phyloP scores from a whole-genome alignment of 352 stramenopile genomes.

The Pilasporangium apinafurcum region DNA sequence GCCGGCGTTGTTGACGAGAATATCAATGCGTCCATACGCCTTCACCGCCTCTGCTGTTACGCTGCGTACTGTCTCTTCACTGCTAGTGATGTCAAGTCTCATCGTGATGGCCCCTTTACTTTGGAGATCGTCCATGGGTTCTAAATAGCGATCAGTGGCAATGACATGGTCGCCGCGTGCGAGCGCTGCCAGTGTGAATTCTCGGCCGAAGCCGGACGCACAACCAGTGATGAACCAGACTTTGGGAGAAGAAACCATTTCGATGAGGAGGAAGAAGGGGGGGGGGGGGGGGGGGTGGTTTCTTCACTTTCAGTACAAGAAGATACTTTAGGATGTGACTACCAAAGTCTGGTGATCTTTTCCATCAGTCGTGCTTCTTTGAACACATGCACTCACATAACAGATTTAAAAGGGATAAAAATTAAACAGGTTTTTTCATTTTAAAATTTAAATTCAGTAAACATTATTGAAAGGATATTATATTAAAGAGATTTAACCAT shows the following conservation, averaged over 20 bases:
- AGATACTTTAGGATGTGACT: too few relatives aligned
- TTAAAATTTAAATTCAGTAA: too few relatives aligned
- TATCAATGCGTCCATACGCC: conserved; percentile 20
- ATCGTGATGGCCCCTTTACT: conserved; percentile 15
- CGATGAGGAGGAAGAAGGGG: too few relatives aligned
- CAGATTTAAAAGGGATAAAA: too few relatives aligned
- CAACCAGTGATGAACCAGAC: conserved; percentile 17
- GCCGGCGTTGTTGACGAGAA: conserved; percentile 38
- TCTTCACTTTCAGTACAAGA: too few relatives aligned
- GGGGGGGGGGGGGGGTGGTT: background rate
- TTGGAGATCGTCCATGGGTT: conserved; percentile 16
- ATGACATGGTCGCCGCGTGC: conserved; percentile 23
- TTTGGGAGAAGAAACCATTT: conserved; percentile 13
- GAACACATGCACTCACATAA: too few relatives aligned
- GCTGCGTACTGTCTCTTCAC: conserved; percentile 14
- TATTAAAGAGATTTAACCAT: too few relatives aligned
- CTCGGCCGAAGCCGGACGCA: conserved; percentile 8
- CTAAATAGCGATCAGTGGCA: conserved; percentile 18
- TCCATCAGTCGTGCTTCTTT: too few relatives aligned
- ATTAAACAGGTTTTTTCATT: too few relatives aligned
- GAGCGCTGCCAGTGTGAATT: conserved; percentile 20
- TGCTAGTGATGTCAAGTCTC: conserved; percentile 22
- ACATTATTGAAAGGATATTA: too few relatives aligned
- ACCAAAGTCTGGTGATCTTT: too few relatives aligned
- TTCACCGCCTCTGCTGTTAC: conserved; percentile 10